Conservation (phyloP, 257 asterid genomes). For the Solanum infundibuliforme region DNA sequence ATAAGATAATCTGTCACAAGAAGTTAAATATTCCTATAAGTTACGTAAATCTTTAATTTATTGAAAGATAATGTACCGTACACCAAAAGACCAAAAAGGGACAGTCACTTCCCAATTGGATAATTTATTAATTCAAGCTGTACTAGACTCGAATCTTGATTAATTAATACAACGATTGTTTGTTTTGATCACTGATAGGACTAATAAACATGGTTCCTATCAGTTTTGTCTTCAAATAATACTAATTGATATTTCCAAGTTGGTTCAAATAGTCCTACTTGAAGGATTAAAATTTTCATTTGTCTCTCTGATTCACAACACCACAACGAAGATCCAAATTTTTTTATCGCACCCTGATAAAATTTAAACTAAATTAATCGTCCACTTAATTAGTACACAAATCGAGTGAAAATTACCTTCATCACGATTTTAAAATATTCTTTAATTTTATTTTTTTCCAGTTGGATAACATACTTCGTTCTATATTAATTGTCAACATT, state of each 20-base stretch:
- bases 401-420: not conserved
- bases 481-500: not conserved
- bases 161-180: not conserved
- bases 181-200: not conserved
- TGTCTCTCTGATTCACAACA: slow-evolving; percentile 28
- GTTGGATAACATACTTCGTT: not conserved
- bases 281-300: slow-evolving; percentile 2
- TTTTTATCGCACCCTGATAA: not conserved
- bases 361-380: not conserved
- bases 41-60: not conserved
- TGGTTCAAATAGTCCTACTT: not conserved
- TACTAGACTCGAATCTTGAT: not conserved
- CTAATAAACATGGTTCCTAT: not conserved
- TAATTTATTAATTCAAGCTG: not conserved
- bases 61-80: not conserved
- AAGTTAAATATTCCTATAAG: not conserved
- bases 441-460: not conserved
- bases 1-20: no score
- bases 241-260: not conserved
- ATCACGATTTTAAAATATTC: not conserved
- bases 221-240: not conserved
- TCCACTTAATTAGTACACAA: not conserved
- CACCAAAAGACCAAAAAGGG: not conserved
- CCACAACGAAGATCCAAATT: slow-evolving; percentile 21
- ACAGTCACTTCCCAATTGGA: not conserved